Conservation (phyloP, 371 early-diverging fungal genomes). For the Enterospora canceri region DNA sequence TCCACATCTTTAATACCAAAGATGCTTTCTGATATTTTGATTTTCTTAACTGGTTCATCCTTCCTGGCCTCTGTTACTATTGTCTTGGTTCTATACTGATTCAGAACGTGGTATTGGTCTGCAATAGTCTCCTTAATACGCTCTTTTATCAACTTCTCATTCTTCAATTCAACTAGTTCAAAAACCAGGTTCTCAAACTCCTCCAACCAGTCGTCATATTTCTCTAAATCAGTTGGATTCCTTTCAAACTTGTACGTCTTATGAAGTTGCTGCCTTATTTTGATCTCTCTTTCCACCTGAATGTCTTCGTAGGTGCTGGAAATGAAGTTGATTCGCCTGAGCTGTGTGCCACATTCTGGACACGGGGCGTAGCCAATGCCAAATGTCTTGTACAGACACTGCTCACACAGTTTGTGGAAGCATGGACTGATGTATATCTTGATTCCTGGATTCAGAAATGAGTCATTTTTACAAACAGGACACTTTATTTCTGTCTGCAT, state of each 20-base stretch:
- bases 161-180: conserved; percentile 45
- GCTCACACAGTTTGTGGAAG: conserved; percentile 78
- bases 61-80: no score
- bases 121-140: conserved; percentile 39
- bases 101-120: neutral
- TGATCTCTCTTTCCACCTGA: conserved; percentile 56
- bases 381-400: conserved; percentile 52
- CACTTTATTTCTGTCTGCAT: conserved; percentile 64
- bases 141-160: conserved; percentile 33
- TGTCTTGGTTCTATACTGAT: no score
- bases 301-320: conserved; percentile 57
- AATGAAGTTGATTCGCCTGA: conserved; percentile 56
- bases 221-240: neutral
- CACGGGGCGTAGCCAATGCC: conserved; percentile 52
- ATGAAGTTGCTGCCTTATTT: conserved; percentile 49
- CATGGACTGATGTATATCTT: conserved; percentile 81
- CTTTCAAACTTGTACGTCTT: conserved; percentile 20
- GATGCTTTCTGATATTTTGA: no score
- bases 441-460: conserved; percentile 77
- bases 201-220: conserved; percentile 56
- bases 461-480: conserved; percentile 80
- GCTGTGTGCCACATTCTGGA: conserved; percentile 53
- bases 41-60: no score
- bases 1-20: no score
- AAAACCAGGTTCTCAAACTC: conserved; percentile 48